Evolutionary conservation across 805 yeast genomes (phyloP).

Genomic region (Candida tibetensis): DNA sequence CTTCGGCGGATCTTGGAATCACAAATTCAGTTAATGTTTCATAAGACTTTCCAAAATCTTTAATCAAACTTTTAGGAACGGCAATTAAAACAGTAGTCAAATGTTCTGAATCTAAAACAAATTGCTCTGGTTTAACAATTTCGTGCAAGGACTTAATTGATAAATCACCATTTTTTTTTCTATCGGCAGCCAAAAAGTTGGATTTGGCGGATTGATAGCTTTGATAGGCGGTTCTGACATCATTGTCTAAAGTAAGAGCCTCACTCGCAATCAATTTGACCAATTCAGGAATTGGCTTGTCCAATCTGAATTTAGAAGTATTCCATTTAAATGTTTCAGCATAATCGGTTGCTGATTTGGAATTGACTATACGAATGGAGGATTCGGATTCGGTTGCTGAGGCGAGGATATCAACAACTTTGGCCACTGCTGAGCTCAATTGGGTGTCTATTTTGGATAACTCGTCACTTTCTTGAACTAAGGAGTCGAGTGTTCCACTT

Average conservation of each 20-base stretch:
- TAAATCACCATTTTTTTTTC: slow-evolving; percentile 91
- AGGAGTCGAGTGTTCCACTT: slow-evolving; percentile 89
- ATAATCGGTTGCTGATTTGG: slow-evolving; percentile 55
- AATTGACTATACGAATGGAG: slow-evolving; percentile 36
- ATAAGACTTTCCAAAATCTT: slow-evolving; percentile 64
- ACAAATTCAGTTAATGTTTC: slow-evolving; percentile 79
- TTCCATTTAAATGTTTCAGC: slow-evolving; percentile 85
- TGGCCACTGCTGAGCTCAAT: slow-evolving; percentile 62
- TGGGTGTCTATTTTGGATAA: slow-evolving; percentile 79
- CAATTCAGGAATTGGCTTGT: slow-evolving; percentile 76
- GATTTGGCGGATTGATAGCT: slow-evolving; percentile 80
- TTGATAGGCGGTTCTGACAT: slow-evolving; percentile 73
- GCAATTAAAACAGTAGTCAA: slow-evolving; percentile 83
- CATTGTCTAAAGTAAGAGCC: slow-evolving; percentile 79
- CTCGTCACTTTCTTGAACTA: slow-evolving; percentile 90
- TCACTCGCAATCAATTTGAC: slow-evolving; percentile 69
- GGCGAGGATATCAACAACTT: slow-evolving; percentile 71
- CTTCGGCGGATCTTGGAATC: slow-evolving; percentile 84
- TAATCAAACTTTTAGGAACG: slow-evolving; percentile 66
- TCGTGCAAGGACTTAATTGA: slow-evolving; percentile 89
- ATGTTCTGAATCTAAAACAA: slow-evolving; percentile 83
- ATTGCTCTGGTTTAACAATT: slow-evolving; percentile 77
- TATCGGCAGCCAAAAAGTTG: slow-evolving; percentile 80
- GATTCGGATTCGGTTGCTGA: slow-evolving; percentile 30
- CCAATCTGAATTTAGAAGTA: slow-evolving; percentile 78